These are phyloP conservation scores for Cucurbita moschata DNA, from an alignment of 306 rosid genomes.

Conservation along the genomic window DNA sequence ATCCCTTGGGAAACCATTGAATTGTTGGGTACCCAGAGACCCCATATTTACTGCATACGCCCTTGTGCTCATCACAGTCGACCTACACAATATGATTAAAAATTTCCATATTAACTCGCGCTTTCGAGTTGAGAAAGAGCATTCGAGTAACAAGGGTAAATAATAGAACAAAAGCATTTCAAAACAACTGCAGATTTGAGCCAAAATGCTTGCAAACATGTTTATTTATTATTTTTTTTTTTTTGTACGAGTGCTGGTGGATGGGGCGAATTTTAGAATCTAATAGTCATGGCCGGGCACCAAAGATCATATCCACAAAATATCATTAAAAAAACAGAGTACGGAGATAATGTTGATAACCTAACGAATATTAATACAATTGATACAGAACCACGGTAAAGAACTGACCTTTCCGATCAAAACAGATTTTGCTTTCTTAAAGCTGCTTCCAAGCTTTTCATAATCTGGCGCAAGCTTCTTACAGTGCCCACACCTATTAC, in stretches of 20 bases:
- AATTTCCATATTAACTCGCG: neutral
- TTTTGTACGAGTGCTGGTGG: too few species aligned
- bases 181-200: too few species aligned
- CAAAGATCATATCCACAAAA: neutral
- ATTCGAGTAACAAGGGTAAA: too few species aligned
- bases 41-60: constrained; percentile 54
- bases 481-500: constrained; percentile 87
- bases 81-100: constrained; percentile 25
- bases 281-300: too few species aligned
- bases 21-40: constrained; percentile 85
- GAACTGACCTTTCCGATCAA: constrained; percentile 62
- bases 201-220: too few species aligned
- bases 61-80: constrained; percentile 86
- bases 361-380: neutral
- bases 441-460: constrained; percentile 67
- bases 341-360: neutral
- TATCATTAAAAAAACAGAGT: neutral
- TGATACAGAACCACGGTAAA: neutral
- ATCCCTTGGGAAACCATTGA: constrained; percentile 74
- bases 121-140: too few species aligned
- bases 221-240: too few species aligned
- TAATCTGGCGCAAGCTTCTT: constrained; percentile 82
- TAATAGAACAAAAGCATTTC: too few species aligned
- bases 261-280: too few species aligned
- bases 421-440: constrained; percentile 49